Percentiles rank a stretch among this genome's conserved stretches.
Evolutionary conservation across 257 asterid species (phyloP).

Genomic region (Petunia secreta): DNA sequence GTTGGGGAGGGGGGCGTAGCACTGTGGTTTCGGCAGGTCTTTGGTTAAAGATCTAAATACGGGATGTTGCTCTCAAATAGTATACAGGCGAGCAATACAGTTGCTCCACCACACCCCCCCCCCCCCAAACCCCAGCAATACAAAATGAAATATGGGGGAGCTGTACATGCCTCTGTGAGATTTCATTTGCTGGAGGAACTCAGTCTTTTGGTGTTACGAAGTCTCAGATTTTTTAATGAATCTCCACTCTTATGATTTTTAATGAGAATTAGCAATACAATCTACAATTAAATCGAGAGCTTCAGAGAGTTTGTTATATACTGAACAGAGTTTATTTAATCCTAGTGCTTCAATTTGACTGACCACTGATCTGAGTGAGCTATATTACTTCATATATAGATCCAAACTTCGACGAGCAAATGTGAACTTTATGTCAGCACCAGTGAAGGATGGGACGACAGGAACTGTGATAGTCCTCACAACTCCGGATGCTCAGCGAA

Average conservation of each 20-base stretch:
- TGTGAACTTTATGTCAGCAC: slow-evolving; percentile 84
- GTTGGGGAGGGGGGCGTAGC: background rate
- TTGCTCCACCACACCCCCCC: too few species aligned
- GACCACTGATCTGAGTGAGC: slow-evolving; percentile 16
- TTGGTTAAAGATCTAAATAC: background rate
- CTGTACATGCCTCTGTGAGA: slow-evolving; percentile 12
- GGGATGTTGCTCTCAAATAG: background rate
- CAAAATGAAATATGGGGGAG: background rate
- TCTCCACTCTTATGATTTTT: slow-evolving; percentile 8
- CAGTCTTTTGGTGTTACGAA: background rate
- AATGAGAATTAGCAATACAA: background rate
- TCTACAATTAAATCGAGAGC: slow-evolving; percentile 1
- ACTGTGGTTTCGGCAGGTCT: background rate
- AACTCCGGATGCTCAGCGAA: slow-evolving; percentile 93
- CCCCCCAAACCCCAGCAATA: too few species aligned
- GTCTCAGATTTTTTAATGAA: slow-evolving; percentile 6
- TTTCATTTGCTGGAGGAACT: background rate
- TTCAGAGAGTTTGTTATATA: slow-evolving; percentile 7
- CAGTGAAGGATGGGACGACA: slow-evolving; percentile 89
- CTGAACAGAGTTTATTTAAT: background rate
- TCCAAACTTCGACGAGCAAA: slow-evolving; percentile 91
- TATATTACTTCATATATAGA: slow-evolving; percentile 41
- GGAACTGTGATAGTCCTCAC: slow-evolving; percentile 98
- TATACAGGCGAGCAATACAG: background rate
- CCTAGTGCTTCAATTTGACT: slow-evolving; percentile 15